Evolutionary conservation across 2,329 filamentous ascomycete species (phyloP).

Genomic region (Claviceps africana): DNA sequence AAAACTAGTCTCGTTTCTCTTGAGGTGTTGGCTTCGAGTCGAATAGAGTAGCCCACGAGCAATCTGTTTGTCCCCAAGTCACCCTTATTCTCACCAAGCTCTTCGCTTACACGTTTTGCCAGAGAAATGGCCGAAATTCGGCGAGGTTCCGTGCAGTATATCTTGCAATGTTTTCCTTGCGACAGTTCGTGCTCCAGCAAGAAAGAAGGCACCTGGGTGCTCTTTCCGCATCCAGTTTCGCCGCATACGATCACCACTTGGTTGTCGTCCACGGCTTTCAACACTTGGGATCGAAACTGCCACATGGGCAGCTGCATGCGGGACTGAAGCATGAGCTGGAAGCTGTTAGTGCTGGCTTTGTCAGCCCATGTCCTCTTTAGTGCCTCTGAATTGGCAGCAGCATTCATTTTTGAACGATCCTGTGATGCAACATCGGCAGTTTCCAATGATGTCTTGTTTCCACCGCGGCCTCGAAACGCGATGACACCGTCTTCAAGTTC

Average conservation of each 20-base stretch:
- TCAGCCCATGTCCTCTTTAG: slow-evolving; percentile 46
- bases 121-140: slow-evolving; percentile 93
- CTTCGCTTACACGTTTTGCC: slow-evolving; percentile 83
- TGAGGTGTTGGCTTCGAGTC: slow-evolving; percentile 76
- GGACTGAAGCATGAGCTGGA: slow-evolving; percentile 63
- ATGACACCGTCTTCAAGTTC: slow-evolving; percentile 63
- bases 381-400: slow-evolving; percentile 28
- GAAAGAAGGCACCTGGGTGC: slow-evolving; percentile 91
- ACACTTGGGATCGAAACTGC: slow-evolving; percentile 63
- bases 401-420: slow-evolving; percentile 28
- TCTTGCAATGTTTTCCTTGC: slow-evolving; percentile 69
- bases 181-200: slow-evolving; percentile 79
- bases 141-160: slow-evolving; percentile 90
- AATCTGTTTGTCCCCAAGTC: slow-evolving; percentile 75
- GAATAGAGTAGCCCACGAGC: slow-evolving; percentile 85
- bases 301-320: slow-evolving; percentile 83
- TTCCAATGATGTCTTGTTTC: slow-evolving; percentile 32
- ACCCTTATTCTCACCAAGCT: slow-evolving; percentile 70
- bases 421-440: slow-evolving; percentile 31
- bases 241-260: slow-evolving; percentile 90
- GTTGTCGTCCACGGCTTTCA: slow-evolving; percentile 61
- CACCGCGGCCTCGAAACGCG: slow-evolving; percentile 53
- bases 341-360: slow-evolving; percentile 44
- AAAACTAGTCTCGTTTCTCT: slow-evolving; percentile 76
- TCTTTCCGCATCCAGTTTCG: slow-evolving; percentile 95